These are phyloP conservation scores for Boletellus sp. DNA, from an alignment of 1,284 basidiomycete species.

Conservation along the genomic window DNA sequence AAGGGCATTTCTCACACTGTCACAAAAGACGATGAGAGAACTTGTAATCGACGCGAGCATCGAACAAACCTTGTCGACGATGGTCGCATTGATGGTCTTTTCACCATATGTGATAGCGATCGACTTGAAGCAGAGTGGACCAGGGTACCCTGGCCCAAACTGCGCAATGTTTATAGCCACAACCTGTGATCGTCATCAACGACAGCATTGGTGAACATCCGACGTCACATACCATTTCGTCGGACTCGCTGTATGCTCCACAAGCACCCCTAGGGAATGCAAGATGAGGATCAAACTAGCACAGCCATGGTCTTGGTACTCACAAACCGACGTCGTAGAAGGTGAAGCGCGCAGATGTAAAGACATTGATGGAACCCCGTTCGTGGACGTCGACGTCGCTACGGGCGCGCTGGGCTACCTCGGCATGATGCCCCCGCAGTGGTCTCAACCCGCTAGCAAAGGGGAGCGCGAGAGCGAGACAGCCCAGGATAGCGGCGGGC, in stretches of 20 bases:
- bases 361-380: slow-evolving; percentile 20
- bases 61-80: slow-evolving; percentile 59
- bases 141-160: slow-evolving; percentile 55
- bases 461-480: slow-evolving; percentile 37
- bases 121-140: slow-evolving; percentile 55
- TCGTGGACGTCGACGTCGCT: slow-evolving; percentile 38
- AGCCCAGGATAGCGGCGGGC: slow-evolving; percentile 17
- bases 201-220: neutral
- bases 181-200: slow-evolving; percentile 34
- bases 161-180: slow-evolving; percentile 47
- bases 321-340: slow-evolving; percentile 58
- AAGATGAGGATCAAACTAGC: neutral
- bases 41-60: neutral
- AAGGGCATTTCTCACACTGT: slow-evolving; percentile 70
- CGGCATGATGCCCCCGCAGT: slow-evolving; percentile 37
- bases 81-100: slow-evolving; percentile 52
- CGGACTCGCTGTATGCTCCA: slow-evolving; percentile 41
- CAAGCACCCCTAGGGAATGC: slow-evolving; percentile 48
- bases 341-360: slow-evolving; percentile 38
- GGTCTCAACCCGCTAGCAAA: slow-evolving; percentile 32
- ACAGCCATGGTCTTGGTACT: slow-evolving; percentile 23
- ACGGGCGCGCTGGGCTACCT: slow-evolving; percentile 41
- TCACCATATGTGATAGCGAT: slow-evolving; percentile 66
- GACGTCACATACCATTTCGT: slow-evolving; percentile 47
- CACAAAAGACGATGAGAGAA: slow-evolving; percentile 2